These are phyloP conservation scores for Puccinia hordei DNA, from an alignment of 1,284 basidiomycete genomes.

Conservation along the genomic window DNA sequence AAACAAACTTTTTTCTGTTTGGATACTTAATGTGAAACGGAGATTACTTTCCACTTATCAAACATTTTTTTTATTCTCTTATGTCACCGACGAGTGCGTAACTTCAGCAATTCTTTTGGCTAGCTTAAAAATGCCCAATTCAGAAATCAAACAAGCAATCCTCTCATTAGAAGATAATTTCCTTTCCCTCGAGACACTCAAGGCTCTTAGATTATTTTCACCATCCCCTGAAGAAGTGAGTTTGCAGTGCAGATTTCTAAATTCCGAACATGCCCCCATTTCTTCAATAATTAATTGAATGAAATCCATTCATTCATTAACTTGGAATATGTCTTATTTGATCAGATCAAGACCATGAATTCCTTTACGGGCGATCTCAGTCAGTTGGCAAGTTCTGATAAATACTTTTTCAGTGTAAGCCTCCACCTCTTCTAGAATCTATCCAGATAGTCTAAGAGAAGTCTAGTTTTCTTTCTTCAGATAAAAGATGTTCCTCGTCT, in stretches of 20 bases:
- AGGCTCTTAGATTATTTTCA: constrained; percentile 70
- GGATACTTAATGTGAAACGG: no score
- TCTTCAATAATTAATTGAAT: constrained; percentile 67
- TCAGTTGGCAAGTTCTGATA: constrained; percentile 78
- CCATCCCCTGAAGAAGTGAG: constrained; percentile 76
- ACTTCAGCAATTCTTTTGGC: constrained; percentile 75
- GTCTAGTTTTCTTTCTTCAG: constrained; percentile 59
- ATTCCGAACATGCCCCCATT: background rate
- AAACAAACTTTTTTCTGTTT: constrained; percentile 54
- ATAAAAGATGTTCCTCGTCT: constrained; percentile 78
- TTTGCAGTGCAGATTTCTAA: background rate
- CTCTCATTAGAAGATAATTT: constrained; percentile 70
- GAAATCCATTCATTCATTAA: constrained; percentile 62
- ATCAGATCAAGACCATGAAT: constrained; percentile 57
- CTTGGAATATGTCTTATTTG: constrained; percentile 57
- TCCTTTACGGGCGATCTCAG: constrained; percentile 59
- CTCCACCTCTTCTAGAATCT: no score
- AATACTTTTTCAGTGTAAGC: constrained; percentile 74
- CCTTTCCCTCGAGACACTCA: constrained; percentile 72
- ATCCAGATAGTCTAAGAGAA: background rate
- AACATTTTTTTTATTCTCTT: background rate
- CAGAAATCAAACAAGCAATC: constrained; percentile 70
- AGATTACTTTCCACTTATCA: constrained; percentile 18
- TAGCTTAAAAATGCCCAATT: constrained; percentile 68
- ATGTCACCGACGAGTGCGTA: background rate